Percentiles rank a stretch among this genome's conserved stretches.
Evolutionary conservation across 1,139 yeast genomes (phyloP).

Genomic region (Candida labiduridarum): DNA sequence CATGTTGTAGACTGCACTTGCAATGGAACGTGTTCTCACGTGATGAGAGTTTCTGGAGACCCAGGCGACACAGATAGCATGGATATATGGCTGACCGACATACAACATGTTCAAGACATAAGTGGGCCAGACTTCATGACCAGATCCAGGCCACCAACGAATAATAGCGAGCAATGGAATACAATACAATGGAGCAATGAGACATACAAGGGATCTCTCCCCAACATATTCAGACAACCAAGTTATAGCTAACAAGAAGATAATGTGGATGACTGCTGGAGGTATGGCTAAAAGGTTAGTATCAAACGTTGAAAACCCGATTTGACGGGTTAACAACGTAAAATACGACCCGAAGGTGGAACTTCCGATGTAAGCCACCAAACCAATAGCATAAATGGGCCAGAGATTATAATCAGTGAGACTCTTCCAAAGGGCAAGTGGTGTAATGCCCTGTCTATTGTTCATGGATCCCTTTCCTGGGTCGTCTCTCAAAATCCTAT

Average conservation of each 20-base stretch:
- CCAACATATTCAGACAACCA: slow-evolving; percentile 42
- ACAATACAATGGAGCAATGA: slow-evolving; percentile 40
- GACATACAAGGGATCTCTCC: slow-evolving; percentile 34
- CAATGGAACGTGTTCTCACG: slow-evolving; percentile 59
- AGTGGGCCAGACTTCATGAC: slow-evolving; percentile 52
- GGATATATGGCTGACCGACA: too few relatives aligned
- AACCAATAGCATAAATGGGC: slow-evolving; percentile 58
- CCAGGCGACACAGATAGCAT: slow-evolving; percentile 60
- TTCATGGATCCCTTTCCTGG: slow-evolving; percentile 35
- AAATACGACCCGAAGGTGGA: slow-evolving; percentile 34
- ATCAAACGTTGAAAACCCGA: slow-evolving; percentile 59
- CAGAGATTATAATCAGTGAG: slow-evolving; percentile 57
- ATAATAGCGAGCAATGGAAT: slow-evolving; percentile 45
- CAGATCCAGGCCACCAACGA: slow-evolving; percentile 54
- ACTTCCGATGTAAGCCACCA: slow-evolving; percentile 47
- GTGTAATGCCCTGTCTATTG: slow-evolving; percentile 58
- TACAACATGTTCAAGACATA: slow-evolving; percentile 50
- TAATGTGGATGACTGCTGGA: slow-evolving; percentile 16
- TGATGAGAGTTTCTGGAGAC: slow-evolving; percentile 62
- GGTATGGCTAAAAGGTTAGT: slow-evolving; percentile 62
- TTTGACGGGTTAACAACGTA: slow-evolving; percentile 37
- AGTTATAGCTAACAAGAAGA: slow-evolving; percentile 37
- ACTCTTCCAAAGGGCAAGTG: slow-evolving; percentile 33
- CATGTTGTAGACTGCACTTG: slow-evolving; percentile 61
- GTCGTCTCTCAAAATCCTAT: slow-evolving; percentile 65